Base-by-base conservation (phyloP, 805 yeast genomes). In the Starmerella bacillaris region DNA sequence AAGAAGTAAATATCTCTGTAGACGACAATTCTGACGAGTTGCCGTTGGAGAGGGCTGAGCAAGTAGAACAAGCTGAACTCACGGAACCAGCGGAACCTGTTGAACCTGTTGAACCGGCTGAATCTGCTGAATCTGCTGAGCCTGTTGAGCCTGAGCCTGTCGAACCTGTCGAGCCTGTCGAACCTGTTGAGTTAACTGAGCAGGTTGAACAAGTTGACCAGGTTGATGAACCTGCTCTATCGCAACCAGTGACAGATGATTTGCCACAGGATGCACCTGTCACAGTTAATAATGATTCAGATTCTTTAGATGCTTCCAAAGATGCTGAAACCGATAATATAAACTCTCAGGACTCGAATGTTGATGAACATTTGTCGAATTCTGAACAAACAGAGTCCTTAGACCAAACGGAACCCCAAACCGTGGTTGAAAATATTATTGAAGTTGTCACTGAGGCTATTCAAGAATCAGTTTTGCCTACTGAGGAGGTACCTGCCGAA, bases 391-490 rank as follows among this genome's bases (percentile, higher is more conserved):
- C 39, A 12, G 21, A 33, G 39, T n/a, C 20, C 17, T 20, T 11
- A 33, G 24, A 31, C 7, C 24, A 27, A 17, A 8, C 39, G 27
- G 11, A 18, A 24, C 35, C 16, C 8, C 35, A 8, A n/a, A 21
- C 35, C 16, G 37, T 11, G 18, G 16, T 35, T 33, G 35, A 24
- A 16, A 12, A 9, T 7, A 35, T 36, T 15, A 31, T 20, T 24
- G 30, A 36, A 27, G 17, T 31, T 2, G 40, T 16, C 9, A 27
- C 30, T 27, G 30, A 12, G 9, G 15, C 30, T 27, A 18, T 18
- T 27, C 9, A 22, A 22, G 26, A 22, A 22, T n/a, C 26, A 22
- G 26, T 22, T n/a, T 9, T 11, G n/a, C 12, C 12, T 24, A 15
- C 32, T 20, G 34, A 30, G 8, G 29, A 17, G 7, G 33, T 17